Evolutionary conservation across 805 yeast species (phyloP), one percentile per base, ranked within the genome.

Genomic region (Candida caryicola): DNA sequence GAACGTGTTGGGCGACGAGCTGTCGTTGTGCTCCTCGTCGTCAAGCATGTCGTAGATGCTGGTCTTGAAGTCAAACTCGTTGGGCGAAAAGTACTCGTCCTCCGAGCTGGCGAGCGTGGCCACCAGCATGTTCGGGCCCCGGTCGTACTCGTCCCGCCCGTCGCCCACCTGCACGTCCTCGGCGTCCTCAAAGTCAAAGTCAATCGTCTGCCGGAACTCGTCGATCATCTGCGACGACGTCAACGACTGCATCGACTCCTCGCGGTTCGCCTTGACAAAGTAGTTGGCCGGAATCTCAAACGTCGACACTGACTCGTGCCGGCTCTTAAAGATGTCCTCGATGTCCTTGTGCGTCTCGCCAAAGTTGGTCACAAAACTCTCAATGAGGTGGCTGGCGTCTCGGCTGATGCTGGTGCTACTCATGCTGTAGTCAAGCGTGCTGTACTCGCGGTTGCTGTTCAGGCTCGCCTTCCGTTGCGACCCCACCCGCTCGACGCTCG

Each of bases 11-110:
- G 25, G 25, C 10, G 25, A 21, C 10, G 9, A 7, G 7, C 9
- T 7, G 25, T 21, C 10, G 25, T 21, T 10, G 10, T 21, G 9
- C 23, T 30, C 17, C 8, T 17, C 33, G 16, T 35, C 38, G 23
- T 35, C 31, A 14, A 35, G 28, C 29, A 35, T 17, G 8, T 29
- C 23, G 17, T 35, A 35, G 17, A 29, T 13, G 17, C 23, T 29
- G 2, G 16, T 35, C n/a, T 31, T 21, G 17, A 45, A 38, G 9
- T 51, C 54, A 40, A 54, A 56, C 29, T 63, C 68, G 17, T 57
- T 57, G 4, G 62, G 57, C 13, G 68, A 59, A 39, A 43, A 63
- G 42, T 51, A 62, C 44, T 64, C 69, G 2, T 62, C 66, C 14
- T 61, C 67, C 9, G 66, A 52, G 18, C 55, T 55, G 16, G 50